Percentiles rank a stretch among this genome's conserved stretches.
Conservation (phyloP, 805 yeast species). For the Saccharomycopsis malanga region DNA sequence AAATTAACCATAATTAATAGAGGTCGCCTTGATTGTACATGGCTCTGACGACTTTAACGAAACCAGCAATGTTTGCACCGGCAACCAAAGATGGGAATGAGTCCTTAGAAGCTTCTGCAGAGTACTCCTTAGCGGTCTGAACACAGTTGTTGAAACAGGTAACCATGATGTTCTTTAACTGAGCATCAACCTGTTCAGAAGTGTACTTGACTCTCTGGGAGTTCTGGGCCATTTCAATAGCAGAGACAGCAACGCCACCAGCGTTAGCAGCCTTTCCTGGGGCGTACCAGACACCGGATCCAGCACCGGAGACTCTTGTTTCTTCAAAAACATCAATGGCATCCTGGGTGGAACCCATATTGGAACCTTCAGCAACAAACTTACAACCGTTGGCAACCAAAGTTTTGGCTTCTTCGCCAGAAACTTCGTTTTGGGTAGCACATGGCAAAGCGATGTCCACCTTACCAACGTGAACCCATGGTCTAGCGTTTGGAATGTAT, state of each 20-base stretch:
- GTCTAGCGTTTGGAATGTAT: slow-evolving; percentile 90
- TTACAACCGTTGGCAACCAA: slow-evolving; percentile 87
- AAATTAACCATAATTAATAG: no score
- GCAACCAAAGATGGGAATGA: slow-evolving; percentile 89
- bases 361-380: slow-evolving; percentile 97
- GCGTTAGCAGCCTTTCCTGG: slow-evolving; percentile 99
- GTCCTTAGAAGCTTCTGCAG: slow-evolving; percentile 57
- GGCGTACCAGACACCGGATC: slow-evolving; percentile 83
- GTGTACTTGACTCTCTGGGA: slow-evolving; percentile 91
- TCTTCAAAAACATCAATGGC: slow-evolving; percentile 94
- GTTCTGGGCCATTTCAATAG: slow-evolving; percentile 99
- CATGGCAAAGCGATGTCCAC: slow-evolving; percentile 96
- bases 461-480: slow-evolving; percentile 88
- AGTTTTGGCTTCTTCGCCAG: slow-evolving; percentile 94
- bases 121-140: slow-evolving; percentile 74
- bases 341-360: slow-evolving; percentile 98
- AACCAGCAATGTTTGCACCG: slow-evolving; percentile 99
- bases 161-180: slow-evolving; percentile 88
- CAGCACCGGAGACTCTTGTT: slow-evolving; percentile 46
- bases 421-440: slow-evolving; percentile 97
- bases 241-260: slow-evolving; percentile 99
- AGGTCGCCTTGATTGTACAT: slow-evolving; percentile 96
- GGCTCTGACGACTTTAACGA: slow-evolving; percentile 96
- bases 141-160: slow-evolving; percentile 90
- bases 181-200: slow-evolving; percentile 83